Evolutionary conservation across 306 rosid genomes (phyloP).

Genomic region (Cucurbita pepo): DNA sequence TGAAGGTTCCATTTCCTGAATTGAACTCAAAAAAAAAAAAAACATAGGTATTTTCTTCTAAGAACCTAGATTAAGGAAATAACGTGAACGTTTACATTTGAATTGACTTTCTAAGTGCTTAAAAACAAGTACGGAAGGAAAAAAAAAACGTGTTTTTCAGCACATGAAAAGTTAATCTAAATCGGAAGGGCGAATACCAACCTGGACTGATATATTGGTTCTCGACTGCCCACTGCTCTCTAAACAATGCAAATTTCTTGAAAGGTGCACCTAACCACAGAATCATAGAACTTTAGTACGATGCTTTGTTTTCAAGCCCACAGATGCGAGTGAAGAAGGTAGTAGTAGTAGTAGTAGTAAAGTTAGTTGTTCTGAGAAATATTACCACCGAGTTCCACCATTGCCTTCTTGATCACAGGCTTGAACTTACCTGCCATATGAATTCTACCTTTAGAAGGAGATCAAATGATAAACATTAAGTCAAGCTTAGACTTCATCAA

Average conservation of each 20-base stretch:
- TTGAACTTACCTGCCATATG: constrained; percentile 61
- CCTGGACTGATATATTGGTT: constrained; percentile 92
- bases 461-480: not conserved
- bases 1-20: constrained; percentile 3
- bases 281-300: not conserved
- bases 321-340: not conserved
- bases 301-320: not conserved
- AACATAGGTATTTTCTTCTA: not conserved
- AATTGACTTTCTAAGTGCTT: not conserved
- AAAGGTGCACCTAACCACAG: constrained; percentile 62
- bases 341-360: too few species aligned
- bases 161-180: too few species aligned
- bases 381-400: constrained; percentile 97
- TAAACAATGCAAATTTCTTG: constrained; percentile 65
- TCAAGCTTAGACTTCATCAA: not conserved
- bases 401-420: constrained; percentile 99
- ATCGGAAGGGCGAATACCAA: constrained; percentile 1
- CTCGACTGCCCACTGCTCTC: constrained; percentile 77
- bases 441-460: not conserved
- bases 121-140: too few species aligned
- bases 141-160: not conserved
- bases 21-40: not conserved
- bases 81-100: not conserved
- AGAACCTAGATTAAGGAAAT: not conserved
- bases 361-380: not conserved